Evolutionary conservation across 163 green algal species (phyloP).

Genomic region (Chlamydomonas reinhardtii): DNA sequence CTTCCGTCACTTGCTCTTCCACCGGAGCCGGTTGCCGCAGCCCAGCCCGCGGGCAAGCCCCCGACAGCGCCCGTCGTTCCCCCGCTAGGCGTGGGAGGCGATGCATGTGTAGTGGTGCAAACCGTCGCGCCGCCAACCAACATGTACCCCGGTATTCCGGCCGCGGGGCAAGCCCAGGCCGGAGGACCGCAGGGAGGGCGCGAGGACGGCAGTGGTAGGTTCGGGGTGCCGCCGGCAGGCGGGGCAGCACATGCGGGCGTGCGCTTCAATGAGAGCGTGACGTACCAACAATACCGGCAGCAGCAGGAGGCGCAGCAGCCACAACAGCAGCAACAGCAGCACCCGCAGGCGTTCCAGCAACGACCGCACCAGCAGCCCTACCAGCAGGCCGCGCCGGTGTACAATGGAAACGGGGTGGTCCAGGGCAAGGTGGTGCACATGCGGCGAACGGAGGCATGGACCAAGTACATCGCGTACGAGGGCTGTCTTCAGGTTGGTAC

Average conservation of each 20-base stretch:
- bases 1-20: not conserved
- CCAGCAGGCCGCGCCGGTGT: not conserved
- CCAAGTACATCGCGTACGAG: slow-evolving; percentile 85
- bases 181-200: not conserved
- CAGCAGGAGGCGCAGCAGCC: not conserved
- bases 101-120: not conserved
- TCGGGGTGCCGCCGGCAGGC: not conserved
- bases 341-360: not conserved
- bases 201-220: not conserved
- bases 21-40: not conserved
- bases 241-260: not conserved
- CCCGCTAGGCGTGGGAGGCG: not conserved
- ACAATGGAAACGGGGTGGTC: not conserved
- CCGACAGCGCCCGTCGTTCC: slow-evolving; percentile 3
- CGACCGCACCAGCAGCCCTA: not conserved
- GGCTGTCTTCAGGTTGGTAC: slow-evolving; percentile 63
- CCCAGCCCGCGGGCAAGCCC: not conserved
- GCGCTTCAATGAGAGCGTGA: not conserved
- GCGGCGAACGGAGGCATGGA: slow-evolving; percentile 77
- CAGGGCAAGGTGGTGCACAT: slow-evolving; percentile 72
- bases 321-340: slow-evolving; percentile 1
- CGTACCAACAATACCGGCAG: slow-evolving; percentile 5
- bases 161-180: not conserved
- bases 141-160: not conserved
- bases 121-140: not conserved